These are phyloP conservation scores for Ilyonectria destructans DNA, from an alignment of 2,329 filamentous ascomycete genomes.

Conservation along the genomic window DNA sequence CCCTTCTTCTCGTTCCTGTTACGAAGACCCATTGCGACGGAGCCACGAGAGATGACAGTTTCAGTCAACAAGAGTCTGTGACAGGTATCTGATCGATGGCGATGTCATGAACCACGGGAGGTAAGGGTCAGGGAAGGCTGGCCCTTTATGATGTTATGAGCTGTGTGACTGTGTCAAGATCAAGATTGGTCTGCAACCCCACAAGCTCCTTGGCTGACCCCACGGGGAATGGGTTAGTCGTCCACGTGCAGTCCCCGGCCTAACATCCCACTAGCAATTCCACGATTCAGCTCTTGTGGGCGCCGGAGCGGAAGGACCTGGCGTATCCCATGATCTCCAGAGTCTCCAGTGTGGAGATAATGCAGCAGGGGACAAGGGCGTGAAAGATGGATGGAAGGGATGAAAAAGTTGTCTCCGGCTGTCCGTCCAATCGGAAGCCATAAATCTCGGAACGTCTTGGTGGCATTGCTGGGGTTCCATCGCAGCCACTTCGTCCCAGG, in stretches of 20 bases:
- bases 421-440: background rate
- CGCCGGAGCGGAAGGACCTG: background rate
- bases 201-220: slow-evolving; percentile 4
- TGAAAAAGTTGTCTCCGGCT: background rate
- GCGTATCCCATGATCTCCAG: background rate
- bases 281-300: background rate
- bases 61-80: background rate
- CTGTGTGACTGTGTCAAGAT: background rate
- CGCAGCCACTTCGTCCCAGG: background rate
- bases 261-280: background rate
- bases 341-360: background rate
- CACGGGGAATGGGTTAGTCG: slow-evolving; percentile 1
- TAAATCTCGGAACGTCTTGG: background rate
- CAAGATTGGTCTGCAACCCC: slow-evolving; percentile 6
- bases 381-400: background rate
- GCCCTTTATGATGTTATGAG: background rate
- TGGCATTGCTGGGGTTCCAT: background rate
- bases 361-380: background rate
- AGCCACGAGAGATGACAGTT: background rate
- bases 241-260: background rate
- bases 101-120: background rate
- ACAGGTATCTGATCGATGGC: background rate
- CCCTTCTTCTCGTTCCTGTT: slow-evolving; percentile 30
- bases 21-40: slow-evolving; percentile 1
- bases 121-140: background rate